A percentile compares a stretch with the other conserved stretches of the same genome.
Conservation (phyloP, 345 rosid species). For the Barbarea vulgaris region DNA sequence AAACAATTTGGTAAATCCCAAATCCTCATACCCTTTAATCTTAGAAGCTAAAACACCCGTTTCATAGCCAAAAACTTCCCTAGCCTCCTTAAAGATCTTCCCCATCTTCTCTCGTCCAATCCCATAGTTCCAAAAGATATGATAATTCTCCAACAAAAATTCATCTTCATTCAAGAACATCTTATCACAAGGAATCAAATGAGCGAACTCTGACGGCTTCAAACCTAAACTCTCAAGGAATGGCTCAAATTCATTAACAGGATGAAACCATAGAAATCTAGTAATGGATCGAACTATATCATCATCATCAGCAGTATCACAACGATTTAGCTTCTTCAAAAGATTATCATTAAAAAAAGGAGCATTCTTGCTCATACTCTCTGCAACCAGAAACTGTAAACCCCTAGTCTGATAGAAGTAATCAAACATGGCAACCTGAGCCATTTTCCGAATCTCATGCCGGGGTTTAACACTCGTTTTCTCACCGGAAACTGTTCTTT, state of each 20-base stretch:
- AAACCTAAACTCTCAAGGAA: slow-evolving; percentile 79
- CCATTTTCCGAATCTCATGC: slow-evolving; percentile 37
- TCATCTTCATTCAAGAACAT: slow-evolving; percentile 68
- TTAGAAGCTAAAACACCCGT: slow-evolving; percentile 54
- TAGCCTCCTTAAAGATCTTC: slow-evolving; percentile 56
- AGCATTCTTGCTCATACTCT: slow-evolving; percentile 64
- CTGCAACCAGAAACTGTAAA: slow-evolving; percentile 59
- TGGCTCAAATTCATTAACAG: slow-evolving; percentile 84
- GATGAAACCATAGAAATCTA: slow-evolving; percentile 62
- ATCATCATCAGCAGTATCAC: slow-evolving; percentile 38
- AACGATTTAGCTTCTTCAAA: slow-evolving; percentile 38
- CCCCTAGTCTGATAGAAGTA: slow-evolving; percentile 65
- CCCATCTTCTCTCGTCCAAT: slow-evolving; percentile 58
- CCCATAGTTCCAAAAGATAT: slow-evolving; percentile 60
- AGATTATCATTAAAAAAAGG: slow-evolving; percentile 56
- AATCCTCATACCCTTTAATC: slow-evolving; percentile 58
- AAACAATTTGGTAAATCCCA: slow-evolving; percentile 54
- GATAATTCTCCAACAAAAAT: slow-evolving; percentile 61
- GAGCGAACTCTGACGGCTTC: slow-evolving; percentile 48
- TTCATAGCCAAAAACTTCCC: slow-evolving; percentile 52
- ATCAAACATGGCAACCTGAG: slow-evolving; percentile 64
- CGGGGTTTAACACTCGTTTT: slow-evolving; percentile 1
- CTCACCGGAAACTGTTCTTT: slow-evolving; percentile 3
- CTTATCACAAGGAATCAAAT: slow-evolving; percentile 53
- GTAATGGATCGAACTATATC: slow-evolving; percentile 43